phyloP scores from a whole-genome alignment of 139 green algal species.

The Ettlia oleoabundans region DNA sequence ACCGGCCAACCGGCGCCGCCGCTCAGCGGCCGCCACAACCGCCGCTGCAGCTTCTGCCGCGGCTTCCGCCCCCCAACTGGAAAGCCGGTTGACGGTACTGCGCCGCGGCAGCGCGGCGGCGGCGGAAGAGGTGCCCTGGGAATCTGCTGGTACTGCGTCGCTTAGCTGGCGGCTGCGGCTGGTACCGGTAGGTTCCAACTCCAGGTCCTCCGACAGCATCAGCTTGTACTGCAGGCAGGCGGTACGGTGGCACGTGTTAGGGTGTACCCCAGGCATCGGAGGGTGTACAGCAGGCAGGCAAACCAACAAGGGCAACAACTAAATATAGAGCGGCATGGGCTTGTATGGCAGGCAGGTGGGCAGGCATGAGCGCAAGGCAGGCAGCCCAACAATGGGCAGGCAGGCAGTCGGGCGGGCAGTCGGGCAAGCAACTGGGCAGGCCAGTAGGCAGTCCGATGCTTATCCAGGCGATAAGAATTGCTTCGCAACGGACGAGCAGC shows the following conservation, averaged over 20 bases:
- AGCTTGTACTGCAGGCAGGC: conserved; percentile 29
- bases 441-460: too few species aligned
- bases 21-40: neutral
- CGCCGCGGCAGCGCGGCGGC: neutral
- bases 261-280: too few species aligned
- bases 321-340: too few species aligned
- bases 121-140: neutral
- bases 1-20: neutral
- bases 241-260: too few species aligned
- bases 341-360: neutral
- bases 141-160: too few species aligned
- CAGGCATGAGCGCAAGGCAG: neutral
- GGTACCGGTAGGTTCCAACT: neutral
- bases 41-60: conserved; percentile 5
- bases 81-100: neutral
- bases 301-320: too few species aligned
- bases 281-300: too few species aligned
- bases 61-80: conserved; percentile 11
- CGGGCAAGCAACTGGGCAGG: too few species aligned
- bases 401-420: too few species aligned
- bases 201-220: conserved; percentile 3
- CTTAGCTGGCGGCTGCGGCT: neutral
- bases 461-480: too few species aligned
- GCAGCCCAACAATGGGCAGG: neutral
- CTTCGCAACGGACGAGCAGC: too few species aligned